phyloP scores from a whole-genome alignment of 2,329 filamentous ascomycete genomes.

The Scytalidium sp. region DNA sequence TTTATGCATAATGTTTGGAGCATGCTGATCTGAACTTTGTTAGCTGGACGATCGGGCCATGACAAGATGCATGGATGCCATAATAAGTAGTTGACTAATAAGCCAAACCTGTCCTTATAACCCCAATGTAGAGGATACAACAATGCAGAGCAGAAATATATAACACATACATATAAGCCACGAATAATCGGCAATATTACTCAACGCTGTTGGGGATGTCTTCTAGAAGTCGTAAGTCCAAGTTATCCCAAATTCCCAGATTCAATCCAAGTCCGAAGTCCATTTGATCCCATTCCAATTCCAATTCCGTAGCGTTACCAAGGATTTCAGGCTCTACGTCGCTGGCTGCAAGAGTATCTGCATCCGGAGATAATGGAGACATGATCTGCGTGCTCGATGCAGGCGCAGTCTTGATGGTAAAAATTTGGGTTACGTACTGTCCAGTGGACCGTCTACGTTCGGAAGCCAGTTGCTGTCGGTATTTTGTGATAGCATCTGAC shows the following conservation, averaged over 20 bases:
- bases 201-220: not conserved
- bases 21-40: no score
- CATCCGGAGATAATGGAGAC: not conserved
- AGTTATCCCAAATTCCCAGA: not conserved
- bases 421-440: not conserved
- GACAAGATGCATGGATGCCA: no score
- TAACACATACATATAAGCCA: not conserved
- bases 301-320: not conserved
- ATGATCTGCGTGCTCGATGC: not conserved
- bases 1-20: no score
- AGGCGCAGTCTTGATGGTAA: not conserved
- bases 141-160: no score
- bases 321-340: not conserved
- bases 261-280: not conserved
- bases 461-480: not conserved
- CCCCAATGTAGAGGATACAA: no score
- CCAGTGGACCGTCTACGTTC: not conserved
- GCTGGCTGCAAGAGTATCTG: not conserved
- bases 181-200: not conserved
- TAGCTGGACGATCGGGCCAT: no score
- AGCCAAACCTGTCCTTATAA: no score
- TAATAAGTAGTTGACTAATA: no score
- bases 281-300: not conserved
- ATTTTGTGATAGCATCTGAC: conserved; percentile 3
- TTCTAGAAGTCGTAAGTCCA: not conserved